These are phyloP conservation scores for Sambucus nigra DNA, from an alignment of 129 eudicot species.

Conservation along the genomic window DNA sequence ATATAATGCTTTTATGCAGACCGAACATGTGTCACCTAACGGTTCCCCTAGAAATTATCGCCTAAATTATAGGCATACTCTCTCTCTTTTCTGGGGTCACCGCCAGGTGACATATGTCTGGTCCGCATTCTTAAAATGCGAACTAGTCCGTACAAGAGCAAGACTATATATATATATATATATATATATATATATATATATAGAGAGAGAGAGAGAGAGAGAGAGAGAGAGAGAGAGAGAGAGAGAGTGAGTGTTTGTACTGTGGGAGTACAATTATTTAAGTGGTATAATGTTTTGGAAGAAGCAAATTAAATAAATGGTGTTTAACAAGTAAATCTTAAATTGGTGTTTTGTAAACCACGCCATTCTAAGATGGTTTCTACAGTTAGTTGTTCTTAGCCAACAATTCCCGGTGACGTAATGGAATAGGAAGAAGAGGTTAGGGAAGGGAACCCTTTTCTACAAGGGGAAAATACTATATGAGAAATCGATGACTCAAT, in stretches of 20 bases:
- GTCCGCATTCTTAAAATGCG: no score
- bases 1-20: no score
- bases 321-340: constrained; percentile 26
- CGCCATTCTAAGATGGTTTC: constrained; percentile 7
- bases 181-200: no score
- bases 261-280: constrained; percentile 31
- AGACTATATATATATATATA: no score
- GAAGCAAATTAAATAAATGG: constrained; percentile 15
- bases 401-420: constrained; percentile 15
- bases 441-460: constrained; percentile 29
- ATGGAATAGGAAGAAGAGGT: constrained; percentile 16
- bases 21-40: no score
- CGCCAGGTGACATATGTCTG: no score
- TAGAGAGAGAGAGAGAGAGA: no score
- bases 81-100: no score
- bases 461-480: constrained; percentile 31
- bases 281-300: constrained; percentile 14
- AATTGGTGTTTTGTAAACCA: constrained; percentile 6
- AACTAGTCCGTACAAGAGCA: no score
- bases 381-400: constrained; percentile 10
- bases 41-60: no score
- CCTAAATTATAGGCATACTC: no score
- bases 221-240: no score
- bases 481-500: constrained; percentile 37
- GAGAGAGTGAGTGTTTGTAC: constrained; percentile 18